phyloP scores from a whole-genome alignment of 768 basidiomycete species.

The Rhizopogon salebrosus region DNA sequence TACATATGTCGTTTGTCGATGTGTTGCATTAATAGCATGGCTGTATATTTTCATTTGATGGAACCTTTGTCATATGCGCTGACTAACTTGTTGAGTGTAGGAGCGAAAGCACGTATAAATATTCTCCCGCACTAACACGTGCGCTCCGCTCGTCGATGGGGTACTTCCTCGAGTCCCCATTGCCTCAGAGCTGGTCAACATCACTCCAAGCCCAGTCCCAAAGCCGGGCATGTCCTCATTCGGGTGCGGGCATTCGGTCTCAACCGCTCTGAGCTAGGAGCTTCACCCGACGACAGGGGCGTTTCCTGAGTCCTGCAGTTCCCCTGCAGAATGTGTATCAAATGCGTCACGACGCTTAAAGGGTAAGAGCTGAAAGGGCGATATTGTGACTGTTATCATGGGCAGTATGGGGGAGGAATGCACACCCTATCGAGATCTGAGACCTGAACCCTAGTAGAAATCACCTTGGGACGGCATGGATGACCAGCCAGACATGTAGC shows the following conservation, averaged over 20 bases:
- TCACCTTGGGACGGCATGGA: no score
- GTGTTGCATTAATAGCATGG: slow-evolving; percentile 6
- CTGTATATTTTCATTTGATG: neutral
- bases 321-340: slow-evolving; percentile 18
- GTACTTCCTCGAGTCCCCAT: slow-evolving; percentile 19
- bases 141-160: no score
- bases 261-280: slow-evolving; percentile 26
- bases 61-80: no score
- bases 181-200: slow-evolving; percentile 13
- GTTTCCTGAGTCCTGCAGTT: slow-evolving; percentile 18
- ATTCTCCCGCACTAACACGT: neutral
- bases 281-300: slow-evolving; percentile 15
- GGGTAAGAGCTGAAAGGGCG: slow-evolving; percentile 20
- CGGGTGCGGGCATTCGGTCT: slow-evolving; percentile 17
- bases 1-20: slow-evolving; percentile 1
- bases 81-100: neutral
- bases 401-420: slow-evolving; percentile 21
- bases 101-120: no score
- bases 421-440: no score
- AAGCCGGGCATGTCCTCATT: slow-evolving; percentile 19
- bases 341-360: slow-evolving; percentile 21
- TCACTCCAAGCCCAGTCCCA: slow-evolving; percentile 15
- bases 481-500: no score
- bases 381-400: slow-evolving; percentile 20
- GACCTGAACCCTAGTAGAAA: no score